phyloP scores from a whole-genome alignment of 2,329 filamentous ascomycete species.

The Drechslerella coelobrocha region DNA sequence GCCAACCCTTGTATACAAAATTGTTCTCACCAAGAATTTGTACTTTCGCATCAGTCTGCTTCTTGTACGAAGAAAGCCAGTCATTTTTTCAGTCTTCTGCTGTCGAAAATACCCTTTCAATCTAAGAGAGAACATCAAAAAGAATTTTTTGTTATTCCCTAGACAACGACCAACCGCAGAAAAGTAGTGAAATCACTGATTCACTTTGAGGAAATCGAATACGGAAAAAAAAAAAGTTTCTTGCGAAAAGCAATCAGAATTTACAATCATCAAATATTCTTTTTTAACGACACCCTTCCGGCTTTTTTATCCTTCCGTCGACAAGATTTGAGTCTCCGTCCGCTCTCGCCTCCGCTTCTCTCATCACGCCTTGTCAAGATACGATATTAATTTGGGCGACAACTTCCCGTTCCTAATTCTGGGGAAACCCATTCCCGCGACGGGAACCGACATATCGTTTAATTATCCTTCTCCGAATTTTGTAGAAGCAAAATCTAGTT shows the following conservation, averaged over 20 bases:
- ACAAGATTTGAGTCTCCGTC: too few relatives aligned
- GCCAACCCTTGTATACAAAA: conserved; percentile 39
- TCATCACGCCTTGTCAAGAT: too few relatives aligned
- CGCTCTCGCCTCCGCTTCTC: too few relatives aligned
- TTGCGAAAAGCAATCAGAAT: not conserved
- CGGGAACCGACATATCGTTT: conserved; percentile 3
- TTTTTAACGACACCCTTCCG: too few relatives aligned
- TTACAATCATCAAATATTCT: not conserved
- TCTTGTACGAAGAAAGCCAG: conserved; percentile 44
- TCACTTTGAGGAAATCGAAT: conserved; percentile 45
- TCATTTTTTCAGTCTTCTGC: conserved; percentile 36
- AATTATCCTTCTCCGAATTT: conserved; percentile 12
- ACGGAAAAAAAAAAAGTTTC: conserved; percentile 10
- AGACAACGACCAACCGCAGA: conserved; percentile 44
- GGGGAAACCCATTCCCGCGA: conserved; percentile 30
- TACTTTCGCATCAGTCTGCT: conserved; percentile 38
- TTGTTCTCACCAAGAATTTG: conserved; percentile 33
- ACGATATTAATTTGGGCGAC: conserved; percentile 3
- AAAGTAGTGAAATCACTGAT: conserved; percentile 51
- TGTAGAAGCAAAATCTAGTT: conserved; percentile 22
- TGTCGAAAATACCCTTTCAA: conserved; percentile 51
- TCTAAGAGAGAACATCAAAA: conserved; percentile 50
- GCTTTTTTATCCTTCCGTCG: too few relatives aligned
- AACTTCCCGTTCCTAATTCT: conserved; percentile 12
- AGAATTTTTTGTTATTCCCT: conserved; percentile 44